These are phyloP conservation scores for Triglochin maritima DNA, from an alignment of 106 monocot species.

Conservation along the genomic window DNA sequence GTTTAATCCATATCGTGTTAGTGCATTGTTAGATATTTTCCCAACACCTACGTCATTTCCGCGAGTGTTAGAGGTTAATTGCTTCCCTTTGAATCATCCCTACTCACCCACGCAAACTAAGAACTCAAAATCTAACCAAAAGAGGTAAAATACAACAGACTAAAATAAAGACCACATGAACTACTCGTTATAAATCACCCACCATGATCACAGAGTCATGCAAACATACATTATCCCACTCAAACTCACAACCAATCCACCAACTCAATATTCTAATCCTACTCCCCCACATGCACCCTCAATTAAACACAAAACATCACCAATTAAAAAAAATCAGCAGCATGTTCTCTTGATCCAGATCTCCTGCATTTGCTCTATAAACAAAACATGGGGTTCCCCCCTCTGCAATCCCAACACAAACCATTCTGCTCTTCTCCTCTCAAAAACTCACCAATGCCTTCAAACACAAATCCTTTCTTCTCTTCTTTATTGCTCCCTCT, in stretches of 20 bases:
- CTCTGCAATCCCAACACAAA: slow-evolving; percentile 62
- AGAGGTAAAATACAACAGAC: no score
- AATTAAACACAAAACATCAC: not conserved
- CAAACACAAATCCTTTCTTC: slow-evolving; percentile 11
- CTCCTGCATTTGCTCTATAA: slow-evolving; percentile 54
- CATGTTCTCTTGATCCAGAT: slow-evolving; percentile 55
- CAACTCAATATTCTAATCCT: not conserved
- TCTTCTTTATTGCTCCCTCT: slow-evolving; percentile 18
- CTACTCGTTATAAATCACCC: no score
- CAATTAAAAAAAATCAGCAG: not conserved
- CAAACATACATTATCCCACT: not conserved
- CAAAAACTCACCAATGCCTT: slow-evolving; percentile 13
- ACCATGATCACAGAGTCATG: no score
- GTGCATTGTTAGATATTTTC: no score
- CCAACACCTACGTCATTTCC: no score
- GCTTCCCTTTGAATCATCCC: no score
- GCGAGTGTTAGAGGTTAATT: no score
- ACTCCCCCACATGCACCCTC: not conserved
- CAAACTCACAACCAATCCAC: not conserved
- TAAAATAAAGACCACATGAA: no score
- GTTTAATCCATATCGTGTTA: no score
- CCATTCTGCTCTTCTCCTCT: not conserved
- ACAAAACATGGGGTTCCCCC: slow-evolving; percentile 86
- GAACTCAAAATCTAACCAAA: no score
- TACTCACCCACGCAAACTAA: no score